Evolutionary conservation across 176 grass and related monocot species (phyloP).

Genomic region (Microstegium vimineum): DNA sequence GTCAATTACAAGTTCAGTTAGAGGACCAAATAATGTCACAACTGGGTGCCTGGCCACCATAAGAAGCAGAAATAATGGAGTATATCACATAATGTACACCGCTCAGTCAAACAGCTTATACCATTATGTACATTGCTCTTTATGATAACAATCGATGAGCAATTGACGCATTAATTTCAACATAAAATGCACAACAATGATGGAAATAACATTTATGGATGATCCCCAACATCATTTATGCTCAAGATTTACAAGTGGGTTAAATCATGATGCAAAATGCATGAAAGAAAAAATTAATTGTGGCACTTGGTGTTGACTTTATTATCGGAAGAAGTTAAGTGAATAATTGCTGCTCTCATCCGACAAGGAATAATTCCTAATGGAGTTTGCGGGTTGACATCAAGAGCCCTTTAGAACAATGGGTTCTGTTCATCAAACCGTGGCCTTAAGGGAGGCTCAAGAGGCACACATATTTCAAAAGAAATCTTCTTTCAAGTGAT

Average conservation of each 20-base stretch:
- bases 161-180: constrained; percentile 1
- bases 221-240: not conserved
- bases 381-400: not conserved
- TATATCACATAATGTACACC: not conserved
- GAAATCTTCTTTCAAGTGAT: not conserved
- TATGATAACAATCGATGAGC: not conserved
- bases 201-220: not conserved
- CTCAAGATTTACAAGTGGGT: not conserved
- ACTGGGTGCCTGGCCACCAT: not conserved
- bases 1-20: not conserved
- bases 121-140: not conserved
- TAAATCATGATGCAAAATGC: not conserved
- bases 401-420: constrained; percentile 2
- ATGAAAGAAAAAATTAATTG: not conserved
- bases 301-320: constrained; percentile 1
- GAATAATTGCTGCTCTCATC: constrained; percentile 14
- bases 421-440: not conserved
- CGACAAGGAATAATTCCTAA: constrained; percentile 30
- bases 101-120: not conserved
- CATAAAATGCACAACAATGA: not conserved
- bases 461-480: constrained; percentile 10
- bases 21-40: not conserved
- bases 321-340: not conserved
- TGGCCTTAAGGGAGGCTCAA: constrained; percentile 27
- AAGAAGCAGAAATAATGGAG: not conserved